Conservation (phyloP, 352 stramenopile species). For the Phytopythium delawarense region DNA sequence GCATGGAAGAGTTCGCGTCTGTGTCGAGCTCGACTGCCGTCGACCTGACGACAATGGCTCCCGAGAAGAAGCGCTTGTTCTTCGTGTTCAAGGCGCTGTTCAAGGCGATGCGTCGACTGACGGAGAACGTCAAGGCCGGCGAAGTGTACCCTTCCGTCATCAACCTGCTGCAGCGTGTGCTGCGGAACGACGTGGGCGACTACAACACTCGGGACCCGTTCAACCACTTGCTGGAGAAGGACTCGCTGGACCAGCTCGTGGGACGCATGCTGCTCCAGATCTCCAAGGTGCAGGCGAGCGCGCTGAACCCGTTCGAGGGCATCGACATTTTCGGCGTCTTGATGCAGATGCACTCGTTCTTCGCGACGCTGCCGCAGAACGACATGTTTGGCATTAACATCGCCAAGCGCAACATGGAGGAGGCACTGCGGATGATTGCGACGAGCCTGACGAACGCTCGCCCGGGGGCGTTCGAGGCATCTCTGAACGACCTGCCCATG, state of each 20-base stretch:
- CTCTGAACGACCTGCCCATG: conserved; percentile 54
- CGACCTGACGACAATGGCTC: conserved; percentile 34
- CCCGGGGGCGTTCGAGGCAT: conserved; percentile 43
- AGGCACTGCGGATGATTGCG: conserved; percentile 61
- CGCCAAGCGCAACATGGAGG: conserved; percentile 74
- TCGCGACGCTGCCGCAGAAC: conserved; percentile 59
- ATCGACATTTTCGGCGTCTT: conserved; percentile 81
- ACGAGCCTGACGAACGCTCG: conserved; percentile 55
- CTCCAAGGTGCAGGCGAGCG: conserved; percentile 47
- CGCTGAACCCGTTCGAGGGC: conserved; percentile 62
- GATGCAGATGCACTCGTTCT: conserved; percentile 87
- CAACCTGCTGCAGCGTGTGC: conserved; percentile 73
- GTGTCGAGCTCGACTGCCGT: conserved; percentile 31
- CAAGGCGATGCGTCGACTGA: conserved; percentile 51
- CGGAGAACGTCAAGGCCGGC: conserved; percentile 51
- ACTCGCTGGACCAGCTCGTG: conserved; percentile 77
- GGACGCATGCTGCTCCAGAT: conserved; percentile 69
- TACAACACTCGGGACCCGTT: conserved; percentile 70
- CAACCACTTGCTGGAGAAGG: conserved; percentile 70
- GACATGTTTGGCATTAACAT: conserved; percentile 70
- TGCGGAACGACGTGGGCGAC: conserved; percentile 74
- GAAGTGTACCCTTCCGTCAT: conserved; percentile 78
- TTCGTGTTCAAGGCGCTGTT: conserved; percentile 72
- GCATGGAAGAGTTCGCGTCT: conserved; percentile 55
- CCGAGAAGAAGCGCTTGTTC: conserved; percentile 55